A percentile compares a stretch with the other conserved stretches of the same genome.
Evolutionary conservation across 2,329 filamentous ascomycete species (phyloP).

Genomic region (Gremmenia infestans): DNA sequence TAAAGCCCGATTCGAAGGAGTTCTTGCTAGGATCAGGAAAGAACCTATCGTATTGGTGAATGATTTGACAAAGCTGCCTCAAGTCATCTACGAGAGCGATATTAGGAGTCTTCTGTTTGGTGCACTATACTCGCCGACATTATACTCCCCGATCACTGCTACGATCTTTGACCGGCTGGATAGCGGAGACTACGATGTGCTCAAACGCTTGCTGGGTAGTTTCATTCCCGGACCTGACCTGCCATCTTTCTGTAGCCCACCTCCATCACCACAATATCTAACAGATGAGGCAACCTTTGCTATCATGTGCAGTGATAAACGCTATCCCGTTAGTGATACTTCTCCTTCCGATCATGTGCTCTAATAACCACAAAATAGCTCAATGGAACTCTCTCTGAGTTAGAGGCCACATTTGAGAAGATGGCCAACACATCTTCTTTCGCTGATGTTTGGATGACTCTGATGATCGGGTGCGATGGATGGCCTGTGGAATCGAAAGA

Average conservation of each 20-base stretch:
- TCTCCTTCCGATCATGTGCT: background rate
- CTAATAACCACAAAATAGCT: constrained; percentile 16
- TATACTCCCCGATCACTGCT: constrained; percentile 23
- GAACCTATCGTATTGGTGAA: constrained; percentile 25
- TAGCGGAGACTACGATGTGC: constrained; percentile 37
- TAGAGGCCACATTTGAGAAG: constrained; percentile 21
- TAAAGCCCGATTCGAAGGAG: constrained; percentile 19
- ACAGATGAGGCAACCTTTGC: constrained; percentile 19
- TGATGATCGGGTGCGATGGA: constrained; percentile 24
- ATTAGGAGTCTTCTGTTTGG: constrained; percentile 26
- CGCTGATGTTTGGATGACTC: constrained; percentile 21
- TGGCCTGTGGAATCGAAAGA: constrained; percentile 22
- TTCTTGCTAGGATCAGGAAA: constrained; percentile 39
- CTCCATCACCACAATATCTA: constrained; percentile 10
- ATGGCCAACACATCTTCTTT: constrained; percentile 20
- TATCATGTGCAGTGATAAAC: constrained; percentile 30
- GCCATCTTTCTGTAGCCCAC: constrained; percentile 9
- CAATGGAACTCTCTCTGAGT: constrained; percentile 24
- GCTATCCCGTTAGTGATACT: constrained; percentile 20
- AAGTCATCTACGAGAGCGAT: constrained; percentile 26
- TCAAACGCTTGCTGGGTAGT: constrained; percentile 14
- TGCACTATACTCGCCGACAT: constrained; percentile 26
- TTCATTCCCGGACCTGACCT: background rate
- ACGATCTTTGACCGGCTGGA: constrained; percentile 21
- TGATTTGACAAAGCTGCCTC: constrained; percentile 12